phyloP scores from a whole-genome alignment of 208 protist species.

The Leptomonas pyrrhocoris region DNA sequence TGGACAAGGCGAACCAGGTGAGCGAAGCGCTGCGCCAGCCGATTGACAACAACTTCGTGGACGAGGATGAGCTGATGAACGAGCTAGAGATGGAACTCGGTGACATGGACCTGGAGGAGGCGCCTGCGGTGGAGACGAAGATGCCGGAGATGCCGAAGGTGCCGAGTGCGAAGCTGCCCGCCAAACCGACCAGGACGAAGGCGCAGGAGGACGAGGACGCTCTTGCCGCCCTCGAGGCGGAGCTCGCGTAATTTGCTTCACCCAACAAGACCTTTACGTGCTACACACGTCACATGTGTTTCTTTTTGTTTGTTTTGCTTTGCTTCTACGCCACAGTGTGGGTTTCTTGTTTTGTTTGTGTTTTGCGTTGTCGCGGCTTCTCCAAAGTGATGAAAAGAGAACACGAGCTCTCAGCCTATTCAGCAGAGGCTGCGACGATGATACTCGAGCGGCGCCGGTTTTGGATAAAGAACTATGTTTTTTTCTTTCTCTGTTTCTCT shows the following conservation, averaged over 20 bases:
- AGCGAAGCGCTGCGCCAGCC: conserved; percentile 84
- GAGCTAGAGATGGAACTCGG: conserved; percentile 81
- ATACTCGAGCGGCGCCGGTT: too few species aligned
- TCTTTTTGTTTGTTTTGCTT: too few species aligned
- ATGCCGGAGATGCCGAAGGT: conserved; percentile 39
- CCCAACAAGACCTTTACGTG: background rate
- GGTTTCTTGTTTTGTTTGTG: too few species aligned
- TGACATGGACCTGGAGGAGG: conserved; percentile 39
- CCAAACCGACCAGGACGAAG: conserved; percentile 33
- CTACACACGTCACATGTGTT: too few species aligned
- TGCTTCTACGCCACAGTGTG: too few species aligned
- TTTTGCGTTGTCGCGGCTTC: too few species aligned
- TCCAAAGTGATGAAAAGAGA: too few species aligned
- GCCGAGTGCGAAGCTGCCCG: conserved; percentile 48
- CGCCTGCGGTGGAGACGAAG: conserved; percentile 22
- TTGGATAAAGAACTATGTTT: too few species aligned
- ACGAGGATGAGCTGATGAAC: conserved; percentile 86
- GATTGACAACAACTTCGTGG: conserved; percentile 71
- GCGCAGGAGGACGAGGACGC: conserved; percentile 79
- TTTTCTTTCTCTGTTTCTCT: conserved; percentile 10
- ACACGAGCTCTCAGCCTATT: too few species aligned
- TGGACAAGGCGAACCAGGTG: conserved; percentile 92
- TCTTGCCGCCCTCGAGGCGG: conserved; percentile 67
- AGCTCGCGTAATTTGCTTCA: conserved; percentile 46
- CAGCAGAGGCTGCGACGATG: too few species aligned